Evolutionary conservation across 1,284 basidiomycete genomes (phyloP).

Genomic region (Jaminaea rosea): DNA sequence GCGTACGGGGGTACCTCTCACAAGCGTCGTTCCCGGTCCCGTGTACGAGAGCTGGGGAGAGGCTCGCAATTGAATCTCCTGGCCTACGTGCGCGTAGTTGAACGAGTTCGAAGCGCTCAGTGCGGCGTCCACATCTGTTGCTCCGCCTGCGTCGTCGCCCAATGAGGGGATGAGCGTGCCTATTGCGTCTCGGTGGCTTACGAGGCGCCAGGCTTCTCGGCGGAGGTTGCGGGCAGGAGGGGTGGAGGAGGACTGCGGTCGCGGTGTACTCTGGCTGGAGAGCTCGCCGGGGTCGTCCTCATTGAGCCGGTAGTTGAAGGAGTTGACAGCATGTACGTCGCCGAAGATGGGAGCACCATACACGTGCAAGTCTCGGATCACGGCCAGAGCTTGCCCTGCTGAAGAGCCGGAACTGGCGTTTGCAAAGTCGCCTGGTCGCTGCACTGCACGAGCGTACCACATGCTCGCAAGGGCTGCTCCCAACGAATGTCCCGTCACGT

Average conservation of each 20-base stretch:
- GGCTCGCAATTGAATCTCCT: not conserved
- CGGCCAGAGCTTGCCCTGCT: not conserved
- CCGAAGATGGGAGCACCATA: not conserved
- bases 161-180: not conserved
- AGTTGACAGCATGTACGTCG: not conserved
- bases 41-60: not conserved
- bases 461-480: not conserved
- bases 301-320: not conserved
- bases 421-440: not conserved
- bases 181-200: not conserved
- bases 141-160: not conserved
- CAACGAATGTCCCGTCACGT: not conserved
- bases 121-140: not conserved
- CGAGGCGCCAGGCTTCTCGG: not conserved
- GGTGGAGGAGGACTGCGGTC: not conserved
- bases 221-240: not conserved
- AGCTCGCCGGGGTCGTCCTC: too few relatives aligned
- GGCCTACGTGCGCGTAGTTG: constrained; percentile 2
- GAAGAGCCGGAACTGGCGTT: not conserved
- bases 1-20: not conserved
- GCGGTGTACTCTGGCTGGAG: not conserved
- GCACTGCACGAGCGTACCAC: not conserved
- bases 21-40: constrained; percentile 2
- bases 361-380: not conserved
- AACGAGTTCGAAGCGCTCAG: not conserved